Evolutionary conservation across 768 basidiomycete species (phyloP), one percentile per base, ranked within the genome.

Genomic region (Hortiboletus campestris): DNA sequence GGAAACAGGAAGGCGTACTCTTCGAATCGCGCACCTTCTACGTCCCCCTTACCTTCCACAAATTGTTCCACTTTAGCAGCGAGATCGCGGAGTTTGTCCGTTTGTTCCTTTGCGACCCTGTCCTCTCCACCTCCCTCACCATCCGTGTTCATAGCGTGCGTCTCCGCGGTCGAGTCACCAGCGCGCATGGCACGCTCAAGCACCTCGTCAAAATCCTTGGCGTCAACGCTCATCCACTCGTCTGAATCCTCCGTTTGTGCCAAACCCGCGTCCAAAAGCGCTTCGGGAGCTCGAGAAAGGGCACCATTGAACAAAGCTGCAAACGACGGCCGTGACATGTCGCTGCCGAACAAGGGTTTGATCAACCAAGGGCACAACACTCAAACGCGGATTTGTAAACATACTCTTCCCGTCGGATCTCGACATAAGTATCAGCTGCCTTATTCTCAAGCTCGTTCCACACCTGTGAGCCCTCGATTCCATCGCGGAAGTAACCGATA

Each of bases 41-140:
- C 57, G 56, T 91, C 88, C 2, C 97, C 97, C 66, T 95, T 74
- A 3, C 90, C 94, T 62, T 93, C 85, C 2, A 99, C 86, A 67
- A 99, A 99, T n/a, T 77, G 75, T 62, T 91, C 88, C 1, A 99
- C 92, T 67, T 91, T 91, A 56, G 80, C 74, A 12, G 97, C 95
- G 49, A 99, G 78, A 56, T 82, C 80, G 62, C 84, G 84, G 31
- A 98, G 73, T 56, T 81, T 83, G 20, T 78, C 69, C 11, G 93
- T 87, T 67, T 92, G 88, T 55, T 82, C 79, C 28, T 82, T 80
- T 8, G 83, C 80, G 6, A 86, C 40, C 20, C 71, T 75, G 51
- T 85, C 84, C 40, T 68, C 66, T 32, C 49, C 52, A 14, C 40
- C 72, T 3, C 63, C 57, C 14, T 64, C 61, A 2, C 43, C 53